Conservation (phyloP, 129 eudicot genomes). For the Cynara cardunculus region DNA sequence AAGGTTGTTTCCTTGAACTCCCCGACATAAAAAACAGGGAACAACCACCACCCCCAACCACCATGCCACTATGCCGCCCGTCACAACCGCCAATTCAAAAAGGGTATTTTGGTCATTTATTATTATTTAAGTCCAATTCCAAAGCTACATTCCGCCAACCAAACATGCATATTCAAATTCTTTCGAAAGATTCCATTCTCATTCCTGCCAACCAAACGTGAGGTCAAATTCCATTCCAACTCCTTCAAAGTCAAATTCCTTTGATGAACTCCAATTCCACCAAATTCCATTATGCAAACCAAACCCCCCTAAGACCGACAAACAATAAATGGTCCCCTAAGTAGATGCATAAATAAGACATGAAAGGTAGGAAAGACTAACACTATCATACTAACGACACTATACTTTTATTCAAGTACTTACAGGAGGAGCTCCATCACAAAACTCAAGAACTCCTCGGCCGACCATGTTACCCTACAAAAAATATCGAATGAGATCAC, state of each 20-base stretch:
- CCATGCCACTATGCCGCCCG: neutral
- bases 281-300: neutral
- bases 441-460: conserved; percentile 76
- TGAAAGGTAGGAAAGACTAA: neutral
- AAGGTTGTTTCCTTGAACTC: too few species aligned
- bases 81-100: neutral
- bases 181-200: neutral
- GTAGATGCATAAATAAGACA: neutral
- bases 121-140: neutral
- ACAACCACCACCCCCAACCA: neutral
- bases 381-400: neutral
- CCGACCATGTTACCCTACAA: conserved; percentile 84
- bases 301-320: neutral
- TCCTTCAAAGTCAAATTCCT: too few species aligned
- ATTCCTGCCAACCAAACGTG: too few species aligned
- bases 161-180: neutral
- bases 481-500: neutral
- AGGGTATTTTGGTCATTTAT: neutral
- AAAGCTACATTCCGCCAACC: neutral
- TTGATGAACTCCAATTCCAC: neutral
- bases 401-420: conserved; percentile 10
- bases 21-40: too few species aligned
- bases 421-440: conserved; percentile 95
- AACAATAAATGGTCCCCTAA: neutral
- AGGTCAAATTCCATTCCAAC: neutral